These are phyloP conservation scores for Leonotis leonurus DNA, from an alignment of 257 asterid species.

Conservation along the genomic window DNA sequence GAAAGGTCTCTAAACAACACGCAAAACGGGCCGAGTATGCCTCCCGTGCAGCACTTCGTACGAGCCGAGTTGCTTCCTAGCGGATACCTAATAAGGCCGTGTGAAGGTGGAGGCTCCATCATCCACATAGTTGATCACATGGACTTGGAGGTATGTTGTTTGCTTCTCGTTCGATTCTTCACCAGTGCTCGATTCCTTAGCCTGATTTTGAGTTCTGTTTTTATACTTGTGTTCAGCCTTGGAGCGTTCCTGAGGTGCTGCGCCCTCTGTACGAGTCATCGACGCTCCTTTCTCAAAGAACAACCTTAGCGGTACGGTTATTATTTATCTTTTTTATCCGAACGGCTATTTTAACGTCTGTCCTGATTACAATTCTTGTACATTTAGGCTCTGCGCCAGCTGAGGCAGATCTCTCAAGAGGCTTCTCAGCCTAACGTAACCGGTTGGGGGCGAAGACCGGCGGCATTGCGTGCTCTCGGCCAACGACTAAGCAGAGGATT, in stretches of 20 bases:
- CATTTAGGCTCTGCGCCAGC: slow-evolving; percentile 76
- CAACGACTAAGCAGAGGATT: slow-evolving; percentile 98
- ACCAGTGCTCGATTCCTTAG: not conserved
- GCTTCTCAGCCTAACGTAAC: slow-evolving; percentile 69
- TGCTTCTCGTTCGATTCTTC: not conserved
- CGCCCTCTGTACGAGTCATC: slow-evolving; percentile 94
- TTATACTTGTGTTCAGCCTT: slow-evolving; percentile 48
- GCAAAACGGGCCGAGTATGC: slow-evolving; percentile 94
- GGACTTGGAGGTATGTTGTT: slow-evolving; percentile 67
- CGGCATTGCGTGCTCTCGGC: slow-evolving; percentile 86
- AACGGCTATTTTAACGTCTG: not conserved
- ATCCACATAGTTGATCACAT: slow-evolving; percentile 89
- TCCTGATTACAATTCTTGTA: not conserved
- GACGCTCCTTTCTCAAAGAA: slow-evolving; percentile 75
- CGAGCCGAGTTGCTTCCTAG: slow-evolving; percentile 90
- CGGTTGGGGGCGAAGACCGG: slow-evolving; percentile 96
- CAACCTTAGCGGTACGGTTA: slow-evolving; percentile 68
- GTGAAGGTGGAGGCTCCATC: slow-evolving; percentile 97
- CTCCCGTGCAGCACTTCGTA: slow-evolving; percentile 76
- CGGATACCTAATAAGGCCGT: slow-evolving; percentile 92
- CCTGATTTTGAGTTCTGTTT: not conserved
- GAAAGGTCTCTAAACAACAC: slow-evolving; percentile 95
- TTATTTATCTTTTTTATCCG: not conserved
- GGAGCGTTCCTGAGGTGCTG: slow-evolving; percentile 95
- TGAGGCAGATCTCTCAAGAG: slow-evolving; percentile 91